Conservation (phyloP, 306 rosid species). For the Quercus parvula region DNA sequence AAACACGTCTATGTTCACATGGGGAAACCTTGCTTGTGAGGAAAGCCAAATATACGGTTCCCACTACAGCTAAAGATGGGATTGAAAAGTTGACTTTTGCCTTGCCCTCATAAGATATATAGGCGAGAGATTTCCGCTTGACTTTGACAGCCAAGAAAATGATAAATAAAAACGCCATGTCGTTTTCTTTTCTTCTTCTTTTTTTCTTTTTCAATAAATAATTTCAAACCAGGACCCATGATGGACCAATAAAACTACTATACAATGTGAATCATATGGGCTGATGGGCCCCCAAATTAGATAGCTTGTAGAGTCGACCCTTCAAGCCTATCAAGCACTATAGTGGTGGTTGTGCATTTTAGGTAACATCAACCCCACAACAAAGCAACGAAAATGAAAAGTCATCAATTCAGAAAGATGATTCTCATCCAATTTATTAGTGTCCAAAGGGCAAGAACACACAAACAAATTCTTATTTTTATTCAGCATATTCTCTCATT, state of each 20-base stretch:
- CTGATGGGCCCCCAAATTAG: no score
- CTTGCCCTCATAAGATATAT: no score
- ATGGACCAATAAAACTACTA: background rate
- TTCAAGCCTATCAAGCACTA: background rate
- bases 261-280: no score
- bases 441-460: background rate
- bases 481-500: background rate
- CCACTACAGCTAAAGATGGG: background rate
- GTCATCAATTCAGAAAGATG: background rate
- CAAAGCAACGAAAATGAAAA: background rate
- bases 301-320: background rate
- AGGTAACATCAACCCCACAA: background rate
- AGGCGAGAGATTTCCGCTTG: background rate
- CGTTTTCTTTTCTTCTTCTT: background rate
- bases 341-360: background rate
- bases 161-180: no score
- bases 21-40: no score
- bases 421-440: background rate
- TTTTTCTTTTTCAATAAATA: background rate
- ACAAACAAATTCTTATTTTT: background rate
- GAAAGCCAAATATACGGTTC: background rate
- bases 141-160: background rate
- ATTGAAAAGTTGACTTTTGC: background rate
- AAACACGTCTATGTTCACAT: no score
- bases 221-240: background rate